These are phyloP conservation scores for Claviceps purpurea DNA, from an alignment of 2,329 filamentous ascomycete genomes.

Conservation along the genomic window DNA sequence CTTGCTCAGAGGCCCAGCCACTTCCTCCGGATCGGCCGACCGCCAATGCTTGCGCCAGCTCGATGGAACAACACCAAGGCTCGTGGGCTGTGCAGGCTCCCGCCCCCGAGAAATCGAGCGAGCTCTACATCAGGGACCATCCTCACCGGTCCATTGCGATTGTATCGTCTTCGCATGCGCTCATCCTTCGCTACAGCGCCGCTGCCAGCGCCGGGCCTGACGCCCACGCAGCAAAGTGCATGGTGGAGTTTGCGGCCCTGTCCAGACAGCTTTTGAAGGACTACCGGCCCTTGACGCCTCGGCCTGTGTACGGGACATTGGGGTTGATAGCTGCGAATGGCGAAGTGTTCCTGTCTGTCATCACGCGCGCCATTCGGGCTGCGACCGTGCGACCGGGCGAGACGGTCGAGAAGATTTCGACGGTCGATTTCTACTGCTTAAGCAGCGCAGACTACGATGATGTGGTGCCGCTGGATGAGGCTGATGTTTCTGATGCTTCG, in stretches of 20 bases:
- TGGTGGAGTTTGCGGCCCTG: constrained; percentile 70
- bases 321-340: constrained; percentile 72
- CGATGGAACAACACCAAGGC: constrained; percentile 35
- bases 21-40: constrained; percentile 5
- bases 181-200: constrained; percentile 71
- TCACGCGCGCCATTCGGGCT: constrained; percentile 65
- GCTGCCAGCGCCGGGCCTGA: constrained; percentile 36
- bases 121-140: constrained; percentile 73
- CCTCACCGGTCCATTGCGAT: constrained; percentile 81
- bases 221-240: constrained; percentile 49
- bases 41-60: constrained; percentile 5
- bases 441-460: constrained; percentile 80
- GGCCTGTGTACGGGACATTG: constrained; percentile 71
- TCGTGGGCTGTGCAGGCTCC: constrained; percentile 34
- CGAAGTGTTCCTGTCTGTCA: constrained; percentile 84
- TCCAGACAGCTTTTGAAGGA: constrained; percentile 55
- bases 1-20: background rate
- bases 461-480: constrained; percentile 45
- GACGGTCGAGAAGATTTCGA: constrained; percentile 74
- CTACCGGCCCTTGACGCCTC: constrained; percentile 61
- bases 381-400: constrained; percentile 78
- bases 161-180: constrained; percentile 61
- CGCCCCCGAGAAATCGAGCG: constrained; percentile 49
- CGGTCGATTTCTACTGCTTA: constrained; percentile 85
- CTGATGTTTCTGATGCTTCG: constrained; percentile 32